phyloP scores from a whole-genome alignment of 371 early-diverging fungal genomes.

The Nosema bombycis region DNA sequence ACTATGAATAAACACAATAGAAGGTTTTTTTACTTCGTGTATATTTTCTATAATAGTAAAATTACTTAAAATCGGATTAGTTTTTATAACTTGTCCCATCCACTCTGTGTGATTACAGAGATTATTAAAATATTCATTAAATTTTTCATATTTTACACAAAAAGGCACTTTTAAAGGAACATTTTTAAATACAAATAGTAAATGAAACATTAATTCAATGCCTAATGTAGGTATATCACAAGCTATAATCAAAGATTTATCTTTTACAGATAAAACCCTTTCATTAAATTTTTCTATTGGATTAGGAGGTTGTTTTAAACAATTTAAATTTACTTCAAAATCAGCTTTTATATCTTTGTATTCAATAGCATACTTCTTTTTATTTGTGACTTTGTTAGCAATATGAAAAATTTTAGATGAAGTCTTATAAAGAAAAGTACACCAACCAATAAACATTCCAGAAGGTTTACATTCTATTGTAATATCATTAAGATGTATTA shows the following conservation, averaged over 20 bases:
- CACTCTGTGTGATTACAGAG: slow-evolving; percentile 20
- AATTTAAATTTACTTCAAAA: slow-evolving; percentile 10
- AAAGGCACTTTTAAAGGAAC: background rate
- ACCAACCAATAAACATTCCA: slow-evolving; percentile 54
- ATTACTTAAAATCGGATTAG: slow-evolving; percentile 1
- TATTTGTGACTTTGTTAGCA: slow-evolving; percentile 8
- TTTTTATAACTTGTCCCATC: slow-evolving; percentile 12
- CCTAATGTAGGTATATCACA: slow-evolving; percentile 23
- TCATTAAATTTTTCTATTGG: slow-evolving; percentile 12
- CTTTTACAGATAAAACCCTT: background rate
- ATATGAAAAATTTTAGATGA: background rate
- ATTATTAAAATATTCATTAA: slow-evolving; percentile 12
- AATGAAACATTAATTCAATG: slow-evolving; percentile 13
- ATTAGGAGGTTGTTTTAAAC: background rate
- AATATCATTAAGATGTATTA: slow-evolving; percentile 42
- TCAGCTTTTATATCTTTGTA: slow-evolving; percentile 13
- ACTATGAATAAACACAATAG: background rate
- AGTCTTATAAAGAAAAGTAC: slow-evolving; percentile 26
- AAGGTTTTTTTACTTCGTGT: background rate
- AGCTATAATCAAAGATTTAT: slow-evolving; percentile 10
- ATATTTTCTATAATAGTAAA: slow-evolving; percentile 19
- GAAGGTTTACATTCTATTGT: slow-evolving; percentile 27
- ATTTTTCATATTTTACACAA: slow-evolving; percentile 10
- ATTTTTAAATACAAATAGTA: slow-evolving; percentile 4
- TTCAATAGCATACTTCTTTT: slow-evolving; percentile 3